These are phyloP conservation scores for Heliamphora pulchella DNA, from an alignment of 179 eudicot genomes.

Conservation along the genomic window DNA sequence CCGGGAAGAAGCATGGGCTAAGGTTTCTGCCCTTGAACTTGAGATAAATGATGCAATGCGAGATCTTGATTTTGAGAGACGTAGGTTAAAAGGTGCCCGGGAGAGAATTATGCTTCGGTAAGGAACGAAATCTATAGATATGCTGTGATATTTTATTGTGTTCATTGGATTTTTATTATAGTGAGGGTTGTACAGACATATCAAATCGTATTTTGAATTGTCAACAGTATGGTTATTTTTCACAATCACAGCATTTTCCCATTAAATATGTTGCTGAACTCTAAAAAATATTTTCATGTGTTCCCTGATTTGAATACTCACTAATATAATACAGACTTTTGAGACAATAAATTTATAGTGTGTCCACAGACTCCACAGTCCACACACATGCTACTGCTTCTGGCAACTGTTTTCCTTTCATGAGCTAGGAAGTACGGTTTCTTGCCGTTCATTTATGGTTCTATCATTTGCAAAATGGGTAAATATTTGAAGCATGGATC, in stretches of 20 bases:
- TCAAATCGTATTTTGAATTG: not conserved
- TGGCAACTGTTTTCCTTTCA: not conserved
- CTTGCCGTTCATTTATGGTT: not conserved
- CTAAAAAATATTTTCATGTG: no score
- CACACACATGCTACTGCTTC: not conserved
- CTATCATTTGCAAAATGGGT: not conserved
- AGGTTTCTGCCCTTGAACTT: slow-evolving; percentile 88
- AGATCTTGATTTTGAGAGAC: slow-evolving; percentile 85
- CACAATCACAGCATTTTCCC: not conserved
- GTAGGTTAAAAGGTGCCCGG: slow-evolving; percentile 70
- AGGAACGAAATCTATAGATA: slow-evolving; percentile 18
- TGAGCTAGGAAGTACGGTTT: not conserved
- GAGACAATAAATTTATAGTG: not conserved
- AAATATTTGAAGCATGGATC: not conserved
- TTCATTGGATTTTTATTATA: not conserved
- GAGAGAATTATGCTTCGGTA: slow-evolving; percentile 96
- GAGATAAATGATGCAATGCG: slow-evolving; percentile 86
- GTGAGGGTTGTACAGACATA: not conserved
- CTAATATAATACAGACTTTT: not conserved
- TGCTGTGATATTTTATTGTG: not conserved
- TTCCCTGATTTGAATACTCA: not conserved
- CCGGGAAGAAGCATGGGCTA: slow-evolving; percentile 99
- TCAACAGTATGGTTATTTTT: not conserved
- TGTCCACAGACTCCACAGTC: no score
- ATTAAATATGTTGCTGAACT: not conserved